Evolutionary conservation across 768 basidiomycete genomes (phyloP).

Genomic region (Cystofilobasidium macerans): DNA sequence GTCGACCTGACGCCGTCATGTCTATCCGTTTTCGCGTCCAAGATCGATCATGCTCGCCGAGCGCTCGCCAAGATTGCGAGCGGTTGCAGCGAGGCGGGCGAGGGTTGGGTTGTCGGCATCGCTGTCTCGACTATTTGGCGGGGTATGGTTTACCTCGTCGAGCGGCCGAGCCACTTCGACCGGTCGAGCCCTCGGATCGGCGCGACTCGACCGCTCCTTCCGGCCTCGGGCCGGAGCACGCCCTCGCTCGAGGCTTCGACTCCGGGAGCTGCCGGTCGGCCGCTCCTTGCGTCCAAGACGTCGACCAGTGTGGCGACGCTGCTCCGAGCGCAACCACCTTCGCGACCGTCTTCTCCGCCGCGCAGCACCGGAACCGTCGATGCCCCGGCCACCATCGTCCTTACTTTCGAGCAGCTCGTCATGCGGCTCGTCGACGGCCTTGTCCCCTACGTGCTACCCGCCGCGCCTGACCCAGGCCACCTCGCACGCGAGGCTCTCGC

Average conservation of each 20-base stretch:
- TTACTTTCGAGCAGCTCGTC: slow-evolving; percentile 18
- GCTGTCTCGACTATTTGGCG: slow-evolving; percentile 19
- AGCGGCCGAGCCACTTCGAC: slow-evolving; percentile 7
- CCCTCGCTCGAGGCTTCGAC: neutral
- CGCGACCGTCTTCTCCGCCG: slow-evolving; percentile 12
- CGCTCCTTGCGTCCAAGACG: neutral
- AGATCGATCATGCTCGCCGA: slow-evolving; percentile 6
- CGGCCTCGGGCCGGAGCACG: neutral
- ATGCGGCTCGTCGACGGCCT: slow-evolving; percentile 18
- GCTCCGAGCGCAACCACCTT: slow-evolving; percentile 1
- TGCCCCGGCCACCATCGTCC: neutral
- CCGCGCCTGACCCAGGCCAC: slow-evolving; percentile 10
- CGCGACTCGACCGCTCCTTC: neutral
- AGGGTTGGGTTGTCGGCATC: slow-evolving; percentile 23
- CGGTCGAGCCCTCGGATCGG: neutral
- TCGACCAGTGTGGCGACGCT: slow-evolving; percentile 10
- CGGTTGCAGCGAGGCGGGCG: slow-evolving; percentile 15
- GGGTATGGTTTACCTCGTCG: slow-evolving; percentile 24
- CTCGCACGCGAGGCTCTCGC: slow-evolving; percentile 26
- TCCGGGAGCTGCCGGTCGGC: too few relatives aligned
- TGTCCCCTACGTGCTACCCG: slow-evolving; percentile 18
- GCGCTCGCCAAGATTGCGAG: slow-evolving; percentile 16
- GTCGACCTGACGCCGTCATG: neutral
- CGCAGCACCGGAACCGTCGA: neutral
- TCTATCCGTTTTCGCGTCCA: slow-evolving; percentile 15